A percentile compares a stretch with the other conserved stretches of the same genome.
These are phyloP conservation scores for Vaccinium vitisidaea DNA, from an alignment of 148 eudicot genomes.

Conservation along the genomic window DNA sequence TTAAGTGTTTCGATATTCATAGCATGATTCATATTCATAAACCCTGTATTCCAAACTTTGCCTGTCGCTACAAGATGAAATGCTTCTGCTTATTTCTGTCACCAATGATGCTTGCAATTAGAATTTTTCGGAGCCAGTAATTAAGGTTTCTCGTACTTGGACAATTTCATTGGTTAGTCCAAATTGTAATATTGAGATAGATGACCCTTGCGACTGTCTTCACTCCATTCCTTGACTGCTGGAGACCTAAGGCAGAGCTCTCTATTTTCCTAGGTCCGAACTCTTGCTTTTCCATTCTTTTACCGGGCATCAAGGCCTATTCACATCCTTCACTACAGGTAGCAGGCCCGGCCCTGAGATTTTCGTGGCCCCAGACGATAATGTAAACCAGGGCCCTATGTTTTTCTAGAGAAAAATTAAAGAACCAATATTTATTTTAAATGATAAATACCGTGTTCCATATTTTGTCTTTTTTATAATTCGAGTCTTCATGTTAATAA, in stretches of 20 bases:
- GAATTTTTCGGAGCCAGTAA: neutral
- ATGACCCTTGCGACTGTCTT: neutral
- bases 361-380: too few species aligned
- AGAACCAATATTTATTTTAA: too few species aligned
- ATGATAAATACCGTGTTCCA: too few species aligned
- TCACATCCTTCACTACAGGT: too few species aligned
- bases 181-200: neutral
- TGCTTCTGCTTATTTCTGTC: neutral
- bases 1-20: neutral
- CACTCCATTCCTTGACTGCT: neutral
- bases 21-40: neutral
- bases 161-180: neutral
- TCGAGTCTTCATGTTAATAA: too few species aligned
- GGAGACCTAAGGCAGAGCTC: neutral
- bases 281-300: neutral
- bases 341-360: too few species aligned
- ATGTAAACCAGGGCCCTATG: too few species aligned
- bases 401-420: too few species aligned
- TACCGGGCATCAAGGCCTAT: too few species aligned
- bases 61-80: neutral
- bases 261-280: neutral
- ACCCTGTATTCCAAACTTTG: neutral
- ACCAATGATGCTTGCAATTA: neutral
- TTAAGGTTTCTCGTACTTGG: neutral
- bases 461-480: too few species aligned